Evolutionary conservation across 129 eudicot genomes (phyloP).

Genomic region (Flaveria bidentis): DNA sequence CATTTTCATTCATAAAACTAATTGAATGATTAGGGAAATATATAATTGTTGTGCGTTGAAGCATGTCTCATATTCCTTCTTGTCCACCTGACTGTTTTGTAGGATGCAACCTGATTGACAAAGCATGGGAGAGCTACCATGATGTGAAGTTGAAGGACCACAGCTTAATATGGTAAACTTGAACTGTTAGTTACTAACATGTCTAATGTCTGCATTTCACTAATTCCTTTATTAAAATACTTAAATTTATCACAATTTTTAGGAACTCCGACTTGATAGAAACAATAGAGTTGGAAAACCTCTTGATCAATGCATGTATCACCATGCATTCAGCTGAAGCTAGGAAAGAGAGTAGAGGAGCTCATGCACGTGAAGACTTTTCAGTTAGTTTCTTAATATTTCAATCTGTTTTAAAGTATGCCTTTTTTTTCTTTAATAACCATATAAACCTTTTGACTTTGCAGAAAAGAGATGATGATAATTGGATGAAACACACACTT

Average conservation of each 20-base stretch:
- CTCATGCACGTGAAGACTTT: conserved; percentile 98
- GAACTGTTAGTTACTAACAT: conserved; percentile 8
- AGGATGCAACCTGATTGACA: conserved; percentile 87
- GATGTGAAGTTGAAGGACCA: conserved; percentile 89
- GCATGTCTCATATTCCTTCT: background rate
- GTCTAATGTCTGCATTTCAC: background rate
- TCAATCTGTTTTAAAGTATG: background rate
- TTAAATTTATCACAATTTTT: background rate
- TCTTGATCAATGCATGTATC: conserved; percentile 83
- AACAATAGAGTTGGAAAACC: conserved; percentile 82
- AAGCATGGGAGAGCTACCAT: conserved; percentile 91
- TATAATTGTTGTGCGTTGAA: background rate
- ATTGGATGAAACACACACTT: conserved; percentile 93
- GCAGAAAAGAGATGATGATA: conserved; percentile 94
- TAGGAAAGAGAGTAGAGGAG: conserved; percentile 99
- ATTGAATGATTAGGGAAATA: background rate
- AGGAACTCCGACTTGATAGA: conserved; percentile 96
- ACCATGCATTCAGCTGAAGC: conserved; percentile 99
- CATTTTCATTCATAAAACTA: background rate
- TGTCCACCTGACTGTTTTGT: conserved; percentile 14
- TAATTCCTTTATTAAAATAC: background rate
- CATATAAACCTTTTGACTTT: background rate
- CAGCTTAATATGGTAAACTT: conserved; percentile 74
- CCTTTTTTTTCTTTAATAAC: background rate
- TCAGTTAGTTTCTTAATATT: conserved; percentile 51